Base-by-base conservation (phyloP, 169 alveolate species). In the Babesia bigemina region DNA sequence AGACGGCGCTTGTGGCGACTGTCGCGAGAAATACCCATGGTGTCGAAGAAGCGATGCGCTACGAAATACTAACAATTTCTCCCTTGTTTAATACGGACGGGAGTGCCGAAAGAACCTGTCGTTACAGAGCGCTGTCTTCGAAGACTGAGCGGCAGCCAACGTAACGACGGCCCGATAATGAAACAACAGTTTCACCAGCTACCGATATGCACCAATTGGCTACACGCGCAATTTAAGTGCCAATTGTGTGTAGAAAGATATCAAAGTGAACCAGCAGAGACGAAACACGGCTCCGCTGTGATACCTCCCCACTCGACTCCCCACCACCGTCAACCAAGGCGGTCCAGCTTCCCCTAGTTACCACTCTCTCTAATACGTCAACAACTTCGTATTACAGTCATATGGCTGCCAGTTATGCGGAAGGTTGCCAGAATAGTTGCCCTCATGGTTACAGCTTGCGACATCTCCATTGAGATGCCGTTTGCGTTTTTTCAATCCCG, bases 1-100 rank as follows among this genome's bases (percentile, higher is more conserved):
- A 93, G 92, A 87, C 99, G 96, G 91, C 98, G 96, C 91, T 98
- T 98, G 94, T 96, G 99, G 86, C 99, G 95, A 70, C 98, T 93
- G 92, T 98, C 99, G 84, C 99, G 93, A 52, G 99, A 92, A 89
- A 98, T 97, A 81, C 99, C 99, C 99, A 98, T 98, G 47, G 28
- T 24, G 61, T 22, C 77, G 70, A 56, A 60, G 36, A n/a, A n/a
- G n/a, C n/a, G n/a, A n/a, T n/a, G n/a, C 45, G 14, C 44, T 61
- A 55, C 52, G 11, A 36, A 49, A 50, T 42, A 50, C 33, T 21
- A 33, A 39, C 63, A 24, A 70, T 57, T 58, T 29, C n/a, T 55
- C 48, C 10, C 14, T 17, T 17, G n/a, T 17, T 50, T 29, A 21
- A 22, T 58, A 42, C 13, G 36, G 55, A 82, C 42, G 61, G 42